Base-by-base conservation (phyloP, 2,329 filamentous ascomycete genomes). In the Paracoccidioides lutzii region DNA sequence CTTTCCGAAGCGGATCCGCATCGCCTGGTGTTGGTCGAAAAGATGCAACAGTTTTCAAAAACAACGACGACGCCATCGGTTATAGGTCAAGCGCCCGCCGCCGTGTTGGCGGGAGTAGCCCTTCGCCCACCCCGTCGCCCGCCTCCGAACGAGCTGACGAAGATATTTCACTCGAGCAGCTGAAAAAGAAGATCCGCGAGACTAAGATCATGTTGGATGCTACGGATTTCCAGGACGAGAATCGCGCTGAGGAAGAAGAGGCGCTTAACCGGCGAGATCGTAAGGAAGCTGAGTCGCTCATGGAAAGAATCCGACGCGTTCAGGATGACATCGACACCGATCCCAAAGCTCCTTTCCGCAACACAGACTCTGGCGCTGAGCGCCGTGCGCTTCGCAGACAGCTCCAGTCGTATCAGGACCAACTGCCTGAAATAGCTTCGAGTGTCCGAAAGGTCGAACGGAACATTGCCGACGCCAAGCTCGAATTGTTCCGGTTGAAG, bases 261-360 rank as follows among this genome's bases (percentile, higher is more conserved):
- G 83, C 87, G 15, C 80, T 97, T 45, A 93, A 98, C 68, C 83
- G 91, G 53, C 83, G 89, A 59, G 93, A 98, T 69, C 83, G 90
- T 55, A 86, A 88, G 53, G 93, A 97, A 67, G 89, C 90, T 1
- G 93, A 98, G 60, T 91, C 95, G 65, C 78, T 98, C 8, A 97
- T 95, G 73, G 85, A 89, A 52, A 87, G 93, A 49, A 91, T 98
- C 66, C 82, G 93, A 59, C 84, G 89, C 46, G 80, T 95, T 43
- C 93, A 98, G 67, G 89, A 95, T 64, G 93, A 98, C 62, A 95
- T 98, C 62, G 91, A 97, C 67, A 80, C 79, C 28, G 90, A 98
- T 67, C 91, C 93, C 0, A 88, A 93, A 69, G 81, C 88, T 30
- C 74, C 80, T 1, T 73, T 87, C 62, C 76, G 81, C 56, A 82